Evolutionary conservation across 306 rosid genomes (phyloP).

Genomic region (Betula pendula): DNA sequence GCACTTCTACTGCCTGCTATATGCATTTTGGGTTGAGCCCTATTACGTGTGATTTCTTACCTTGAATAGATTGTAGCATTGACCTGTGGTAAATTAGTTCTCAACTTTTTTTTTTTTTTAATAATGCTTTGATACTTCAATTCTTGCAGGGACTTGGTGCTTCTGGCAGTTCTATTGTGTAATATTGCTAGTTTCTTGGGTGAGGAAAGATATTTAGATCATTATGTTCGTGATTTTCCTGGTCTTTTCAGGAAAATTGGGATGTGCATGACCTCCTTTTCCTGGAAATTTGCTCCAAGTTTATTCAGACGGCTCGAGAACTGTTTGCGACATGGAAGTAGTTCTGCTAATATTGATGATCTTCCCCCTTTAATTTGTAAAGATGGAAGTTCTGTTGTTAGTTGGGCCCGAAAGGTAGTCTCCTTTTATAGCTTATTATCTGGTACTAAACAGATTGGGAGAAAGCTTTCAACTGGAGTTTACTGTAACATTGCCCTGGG

Average conservation of each 20-base stretch:
- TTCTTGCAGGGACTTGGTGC: conserved; percentile 76
- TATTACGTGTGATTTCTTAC: background rate
- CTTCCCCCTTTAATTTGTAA: conserved; percentile 65
- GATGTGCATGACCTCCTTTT: conserved; percentile 37
- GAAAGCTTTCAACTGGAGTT: conserved; percentile 81
- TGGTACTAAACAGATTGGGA: conserved; percentile 75
- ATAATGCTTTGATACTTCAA: conserved; percentile 20
- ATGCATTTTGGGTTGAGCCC: conserved; percentile 24
- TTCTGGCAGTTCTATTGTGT: conserved; percentile 69
- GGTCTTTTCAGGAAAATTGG: conserved; percentile 50
- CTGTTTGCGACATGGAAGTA: conserved; percentile 72
- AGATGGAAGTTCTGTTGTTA: conserved; percentile 68
- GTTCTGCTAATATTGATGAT: conserved; percentile 50
- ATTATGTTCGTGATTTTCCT: conserved; percentile 91
- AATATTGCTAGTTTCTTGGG: conserved; percentile 68
- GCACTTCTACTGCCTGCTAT: conserved; percentile 21
- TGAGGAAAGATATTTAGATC: conserved; percentile 77
- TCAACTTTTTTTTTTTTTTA: conserved; percentile 12
- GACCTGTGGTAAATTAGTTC: conserved; percentile 1
- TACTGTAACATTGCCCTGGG: conserved; percentile 70
- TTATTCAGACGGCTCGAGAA: conserved; percentile 89
- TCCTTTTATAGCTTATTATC: conserved; percentile 83
- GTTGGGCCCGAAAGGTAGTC: conserved; percentile 79
- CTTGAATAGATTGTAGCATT: background rate
- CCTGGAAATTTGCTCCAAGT: conserved; percentile 67